Evolutionary conservation across 1,139 yeast genomes (phyloP).

Genomic region (Sugiyamaella paludigena): DNA sequence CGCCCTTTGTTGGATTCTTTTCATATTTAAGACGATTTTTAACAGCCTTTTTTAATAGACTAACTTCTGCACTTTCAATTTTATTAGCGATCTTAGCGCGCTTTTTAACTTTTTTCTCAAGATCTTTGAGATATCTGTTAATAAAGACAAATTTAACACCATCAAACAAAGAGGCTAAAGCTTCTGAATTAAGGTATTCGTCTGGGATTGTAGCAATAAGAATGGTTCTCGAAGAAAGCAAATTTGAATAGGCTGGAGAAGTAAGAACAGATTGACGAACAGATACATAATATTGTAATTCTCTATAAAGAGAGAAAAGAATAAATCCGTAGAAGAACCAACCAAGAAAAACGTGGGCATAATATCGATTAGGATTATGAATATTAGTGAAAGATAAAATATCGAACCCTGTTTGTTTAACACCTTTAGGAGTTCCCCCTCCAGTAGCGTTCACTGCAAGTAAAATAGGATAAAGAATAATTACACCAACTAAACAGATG

Average conservation of each 20-base stretch:
- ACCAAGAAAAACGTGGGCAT: slow-evolving; percentile 80
- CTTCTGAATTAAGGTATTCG: slow-evolving; percentile 58
- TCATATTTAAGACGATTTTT: slow-evolving; percentile 60
- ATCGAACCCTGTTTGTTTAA: slow-evolving; percentile 63
- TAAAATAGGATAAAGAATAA: slow-evolving; percentile 70
- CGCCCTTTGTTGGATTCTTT: slow-evolving; percentile 47
- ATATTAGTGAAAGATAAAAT: slow-evolving; percentile 77
- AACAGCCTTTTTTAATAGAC: slow-evolving; percentile 58
- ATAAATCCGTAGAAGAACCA: slow-evolving; percentile 75
- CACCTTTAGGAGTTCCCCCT: slow-evolving; percentile 52
- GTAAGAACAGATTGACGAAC: slow-evolving; percentile 78
- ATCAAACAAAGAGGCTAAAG: slow-evolving; percentile 58
- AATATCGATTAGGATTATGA: slow-evolving; percentile 59
- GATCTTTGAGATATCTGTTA: slow-evolving; percentile 61
- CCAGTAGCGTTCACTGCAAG: slow-evolving; percentile 87
- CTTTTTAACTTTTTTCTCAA: slow-evolving; percentile 56
- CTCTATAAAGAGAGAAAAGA: slow-evolving; percentile 73
- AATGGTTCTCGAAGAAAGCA: slow-evolving; percentile 74
- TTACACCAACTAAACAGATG: slow-evolving; percentile 60
- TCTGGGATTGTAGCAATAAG: slow-evolving; percentile 80
- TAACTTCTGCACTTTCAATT: slow-evolving; percentile 69
- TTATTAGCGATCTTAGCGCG: slow-evolving; percentile 61
- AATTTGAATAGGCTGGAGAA: slow-evolving; percentile 72
- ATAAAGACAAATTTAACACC: slow-evolving; percentile 74
- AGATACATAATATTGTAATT: slow-evolving; percentile 73